Base-by-base conservation (phyloP, 257 asterid genomes). In the Solanum bulbocastanum region DNA sequence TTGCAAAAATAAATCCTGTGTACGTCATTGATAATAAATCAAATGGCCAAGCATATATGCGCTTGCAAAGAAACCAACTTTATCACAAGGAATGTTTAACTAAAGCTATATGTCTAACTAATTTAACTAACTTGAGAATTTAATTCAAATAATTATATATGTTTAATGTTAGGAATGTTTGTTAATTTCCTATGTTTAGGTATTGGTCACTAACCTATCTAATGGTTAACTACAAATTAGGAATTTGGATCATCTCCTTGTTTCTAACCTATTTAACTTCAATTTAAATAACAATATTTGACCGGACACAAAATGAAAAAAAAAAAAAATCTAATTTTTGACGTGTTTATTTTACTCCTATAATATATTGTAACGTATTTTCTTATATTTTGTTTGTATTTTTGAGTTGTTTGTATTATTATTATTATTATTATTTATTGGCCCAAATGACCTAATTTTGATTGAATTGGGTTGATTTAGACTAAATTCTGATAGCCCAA, bases 121-220 rank as follows among this genome's bases (percentile, higher is more conserved):
- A 74, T 36, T 74, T 37, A 22, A 36, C 39, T 27, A 79, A 79
- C 65, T 8, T 27, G n/a, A 79, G 65, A 25, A 44, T 79, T 40
- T 27, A 8, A 27, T 44, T n/a, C n/a, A 27, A 79, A 44, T 44
- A 79, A 79, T 52, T 52, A 16, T 79, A 79, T 15, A 27, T 44
- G 25, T 79, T 79, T 32, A 79, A 14, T 44, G 84, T 79, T 76
- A 44, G 5, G n/a, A 79, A 78, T 40, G n/a, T 44, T 15, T 32
- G 36, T 79, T 42, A 27, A 16, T 0, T 44, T 79, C 40, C 25
- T 44, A 79, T 16, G 56, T 44, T 44, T 42, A 79, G 62, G 23
- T 79, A 44, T 79, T 27, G 84, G 35, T 44, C 27, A 79, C 84
- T 79, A 79, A 79, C 84, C 66, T 44, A 79, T 44, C 65, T 27